These are phyloP conservation scores for Peronospora belbahrii DNA, from an alignment of 352 stramenopile genomes.

Conservation along the genomic window DNA sequence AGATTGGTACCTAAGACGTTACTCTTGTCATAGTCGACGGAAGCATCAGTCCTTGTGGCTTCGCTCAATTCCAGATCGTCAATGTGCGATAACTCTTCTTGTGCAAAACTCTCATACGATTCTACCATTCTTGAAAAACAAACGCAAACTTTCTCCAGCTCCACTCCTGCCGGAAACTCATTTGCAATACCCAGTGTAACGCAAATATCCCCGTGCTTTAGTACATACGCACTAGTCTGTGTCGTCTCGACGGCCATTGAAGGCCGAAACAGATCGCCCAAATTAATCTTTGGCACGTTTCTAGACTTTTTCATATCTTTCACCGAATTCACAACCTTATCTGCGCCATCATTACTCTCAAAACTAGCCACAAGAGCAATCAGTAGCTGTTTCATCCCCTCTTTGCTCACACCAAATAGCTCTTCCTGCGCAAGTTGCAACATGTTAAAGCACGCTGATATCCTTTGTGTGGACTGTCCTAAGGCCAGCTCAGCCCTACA, in stretches of 20 bases:
- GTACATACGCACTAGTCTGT: constrained; percentile 29
- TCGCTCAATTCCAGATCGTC: constrained; percentile 1
- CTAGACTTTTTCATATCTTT: neutral
- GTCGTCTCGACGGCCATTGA: constrained; percentile 47
- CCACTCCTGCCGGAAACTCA: constrained; percentile 48
- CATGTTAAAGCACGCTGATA: constrained; percentile 58
- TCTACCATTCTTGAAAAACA: constrained; percentile 21
- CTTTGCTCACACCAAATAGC: constrained; percentile 36
- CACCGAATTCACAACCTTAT: neutral
- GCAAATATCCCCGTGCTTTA: constrained; percentile 51
- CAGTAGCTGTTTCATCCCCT: constrained; percentile 44
- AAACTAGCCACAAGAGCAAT: constrained; percentile 39
- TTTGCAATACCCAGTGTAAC: constrained; percentile 49
- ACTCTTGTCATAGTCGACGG: neutral
- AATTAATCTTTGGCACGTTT: constrained; percentile 27
- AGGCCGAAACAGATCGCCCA: constrained; percentile 50
- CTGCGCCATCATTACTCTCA: constrained; percentile 1
- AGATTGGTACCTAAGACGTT: neutral
- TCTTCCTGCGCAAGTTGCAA: constrained; percentile 44
- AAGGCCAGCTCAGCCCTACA: constrained; percentile 50
- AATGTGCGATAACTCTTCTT: neutral
- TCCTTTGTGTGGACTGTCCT: constrained; percentile 41
- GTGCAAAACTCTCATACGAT: neutral
- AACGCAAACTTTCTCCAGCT: constrained; percentile 46
- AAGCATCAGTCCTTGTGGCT: neutral